phyloP scores from a whole-genome alignment of 768 basidiomycete species.

The Boletales sp. region DNA sequence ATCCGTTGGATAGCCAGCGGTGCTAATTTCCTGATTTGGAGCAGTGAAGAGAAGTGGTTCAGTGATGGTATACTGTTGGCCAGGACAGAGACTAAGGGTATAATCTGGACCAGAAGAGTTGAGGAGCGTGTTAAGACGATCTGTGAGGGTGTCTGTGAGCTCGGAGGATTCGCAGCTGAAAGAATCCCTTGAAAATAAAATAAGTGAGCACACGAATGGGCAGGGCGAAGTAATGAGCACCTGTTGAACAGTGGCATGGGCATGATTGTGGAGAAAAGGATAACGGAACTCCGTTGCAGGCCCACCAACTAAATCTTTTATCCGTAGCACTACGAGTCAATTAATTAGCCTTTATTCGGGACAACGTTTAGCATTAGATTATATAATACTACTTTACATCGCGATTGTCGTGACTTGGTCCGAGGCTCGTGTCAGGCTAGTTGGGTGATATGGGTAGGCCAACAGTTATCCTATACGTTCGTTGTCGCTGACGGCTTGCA shows the following conservation, averaged over 20 bases:
- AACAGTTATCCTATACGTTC: neutral
- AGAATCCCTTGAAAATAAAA: neutral
- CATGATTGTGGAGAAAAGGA: constrained; percentile 9
- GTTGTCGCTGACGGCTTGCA: constrained; percentile 24
- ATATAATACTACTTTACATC: no score
- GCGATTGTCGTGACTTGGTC: no score
- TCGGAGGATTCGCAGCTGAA: constrained; percentile 39
- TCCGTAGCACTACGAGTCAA: no score
- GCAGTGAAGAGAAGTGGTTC: constrained; percentile 65
- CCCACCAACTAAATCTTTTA: no score
- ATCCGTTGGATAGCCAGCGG: constrained; percentile 69
- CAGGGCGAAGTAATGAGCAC: constrained; percentile 3
- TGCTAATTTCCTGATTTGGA: constrained; percentile 77
- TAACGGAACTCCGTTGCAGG: no score
- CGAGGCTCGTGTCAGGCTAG: no score
- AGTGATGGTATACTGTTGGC: constrained; percentile 57
- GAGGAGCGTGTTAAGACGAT: constrained; percentile 62
- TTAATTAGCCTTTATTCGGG: no score
- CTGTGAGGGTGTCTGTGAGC: constrained; percentile 58
- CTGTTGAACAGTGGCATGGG: constrained; percentile 1
- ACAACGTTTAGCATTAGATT: no score
- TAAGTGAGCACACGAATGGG: constrained; percentile 1
- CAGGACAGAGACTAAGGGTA: constrained; percentile 62
- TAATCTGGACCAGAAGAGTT: constrained; percentile 66
- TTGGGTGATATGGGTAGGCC: constrained; percentile 18